Evolutionary conservation across 164 flowering plant species (phyloP), one percentile per base, ranked within the genome.

Genomic region (Dillenia turbinata): DNA sequence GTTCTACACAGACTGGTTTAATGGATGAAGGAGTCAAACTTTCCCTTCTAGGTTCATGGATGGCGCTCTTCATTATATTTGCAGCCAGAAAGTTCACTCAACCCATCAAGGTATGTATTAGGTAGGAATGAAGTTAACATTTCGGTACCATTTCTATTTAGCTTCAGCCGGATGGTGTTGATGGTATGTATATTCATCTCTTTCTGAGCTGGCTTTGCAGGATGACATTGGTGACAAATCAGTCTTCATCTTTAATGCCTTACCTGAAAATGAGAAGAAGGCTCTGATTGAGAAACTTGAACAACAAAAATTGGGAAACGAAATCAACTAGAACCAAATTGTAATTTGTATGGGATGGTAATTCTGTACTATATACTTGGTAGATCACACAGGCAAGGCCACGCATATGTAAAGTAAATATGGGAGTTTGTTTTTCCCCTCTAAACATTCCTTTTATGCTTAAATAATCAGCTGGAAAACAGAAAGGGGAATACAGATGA

Each of bases 221-320:
- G 96, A 92, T 76, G 97, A 92, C 66, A 86, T 91, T 48, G 97
- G 96, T 6, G 97, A 88, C 68, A 91, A 88, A 62, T 91, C 97
- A 3, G 85, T 91, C 24, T 91, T 91, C 82, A 81, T 76, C 59
- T 91, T 87, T 78, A 84, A 86, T 64, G 69, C 87, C 44, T 86
- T 91, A 50, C 79, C 92, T 1, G 89, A 92, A 59, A 79, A 81
- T 44, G 88, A 92, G 71, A 88, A 85, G 78, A 62, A 71, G 49
- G 84, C 83, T 56, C 50, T 90, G 72, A 61, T 93, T 33, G 75
- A 78, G 72, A 87, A 83, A 66, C 86, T 90, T 47, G 81, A 85
- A 71, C 75, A 85, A 71, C 75, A 80, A 24, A 75, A 77, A 52
- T 44, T 67, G 40, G 33, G 8, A 56, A 65, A 49, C 70, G 60